Evolutionary conservation across 495 filamentous ascomycete species (phyloP).

Genomic region (Parathielavia hyrcaniae): DNA sequence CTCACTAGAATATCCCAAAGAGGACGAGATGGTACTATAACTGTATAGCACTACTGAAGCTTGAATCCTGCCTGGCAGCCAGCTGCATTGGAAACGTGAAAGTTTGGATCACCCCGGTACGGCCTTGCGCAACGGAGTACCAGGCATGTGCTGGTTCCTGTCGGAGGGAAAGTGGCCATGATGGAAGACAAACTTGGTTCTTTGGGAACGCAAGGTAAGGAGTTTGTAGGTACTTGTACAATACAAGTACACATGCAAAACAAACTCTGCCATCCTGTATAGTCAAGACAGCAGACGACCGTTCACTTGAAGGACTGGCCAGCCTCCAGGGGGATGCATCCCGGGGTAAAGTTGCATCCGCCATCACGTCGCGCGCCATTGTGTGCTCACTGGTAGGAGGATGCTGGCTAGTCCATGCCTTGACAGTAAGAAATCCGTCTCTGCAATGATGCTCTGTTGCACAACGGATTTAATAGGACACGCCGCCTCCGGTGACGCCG

Average conservation of each 20-base stretch:
- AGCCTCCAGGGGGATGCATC: background rate
- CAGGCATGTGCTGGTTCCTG: slow-evolving; percentile 1
- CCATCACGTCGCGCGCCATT: background rate
- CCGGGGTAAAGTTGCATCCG: background rate
- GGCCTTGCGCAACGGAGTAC: slow-evolving; percentile 22
- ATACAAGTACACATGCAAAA: background rate
- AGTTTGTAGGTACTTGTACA: no score
- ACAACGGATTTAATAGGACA: background rate
- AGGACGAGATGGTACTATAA: no score
- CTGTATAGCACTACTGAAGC: no score
- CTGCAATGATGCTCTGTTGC: background rate
- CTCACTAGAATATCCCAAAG: no score
- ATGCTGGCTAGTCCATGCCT: background rate
- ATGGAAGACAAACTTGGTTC: no score
- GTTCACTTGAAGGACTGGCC: background rate
- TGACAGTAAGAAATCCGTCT: background rate
- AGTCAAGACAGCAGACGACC: background rate
- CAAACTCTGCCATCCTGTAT: slow-evolving; percentile 20
- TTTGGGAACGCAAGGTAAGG: no score
- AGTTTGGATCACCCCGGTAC: slow-evolving; percentile 1
- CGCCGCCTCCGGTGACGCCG: slow-evolving; percentile 1
- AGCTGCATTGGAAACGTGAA: background rate
- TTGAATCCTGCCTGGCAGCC: background rate
- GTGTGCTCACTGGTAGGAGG: background rate
- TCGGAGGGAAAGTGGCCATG: background rate